Percentiles rank a stretch among this genome's conserved stretches.
Conservation (phyloP, 257 asterid genomes). For the Lantana camara region DNA sequence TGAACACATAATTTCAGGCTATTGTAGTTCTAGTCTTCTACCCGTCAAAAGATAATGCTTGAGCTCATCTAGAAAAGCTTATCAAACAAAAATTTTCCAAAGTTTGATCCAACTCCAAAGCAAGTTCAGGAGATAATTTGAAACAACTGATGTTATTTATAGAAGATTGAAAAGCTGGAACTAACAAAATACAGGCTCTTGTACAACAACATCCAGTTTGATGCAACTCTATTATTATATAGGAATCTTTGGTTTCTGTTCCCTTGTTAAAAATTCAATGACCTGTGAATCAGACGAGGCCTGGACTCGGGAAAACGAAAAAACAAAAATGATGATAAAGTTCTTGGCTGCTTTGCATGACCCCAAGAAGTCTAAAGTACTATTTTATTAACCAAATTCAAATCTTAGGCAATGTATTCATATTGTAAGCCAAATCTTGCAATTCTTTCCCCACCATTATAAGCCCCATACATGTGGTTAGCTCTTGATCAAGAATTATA, state of each 20-base stretch:
- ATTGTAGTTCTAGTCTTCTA: no score
- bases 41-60: background rate
- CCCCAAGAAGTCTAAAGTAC: slow-evolving; percentile 4
- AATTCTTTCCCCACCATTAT: background rate
- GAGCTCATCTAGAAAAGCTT: background rate
- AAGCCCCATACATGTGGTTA: background rate
- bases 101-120: background rate
- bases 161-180: background rate
- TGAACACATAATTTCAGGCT: no score
- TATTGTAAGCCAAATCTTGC: background rate
- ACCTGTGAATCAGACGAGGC: slow-evolving; percentile 10
- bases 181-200: background rate
- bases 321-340: background rate
- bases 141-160: no score
- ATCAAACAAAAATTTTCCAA: slow-evolving; percentile 7
- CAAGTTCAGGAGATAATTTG: no score
- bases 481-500: slow-evolving; percentile 9
- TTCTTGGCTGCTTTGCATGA: background rate
- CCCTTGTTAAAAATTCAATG: slow-evolving; percentile 3
- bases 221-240: slow-evolving; percentile 7
- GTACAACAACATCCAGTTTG: background rate
- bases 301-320: no score
- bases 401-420: background rate
- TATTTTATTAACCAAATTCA: no score
- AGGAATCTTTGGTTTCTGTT: slow-evolving; percentile 1